Base-by-base conservation (phyloP, 768 basidiomycete genomes). In the Leccinum pellstonianum region DNA sequence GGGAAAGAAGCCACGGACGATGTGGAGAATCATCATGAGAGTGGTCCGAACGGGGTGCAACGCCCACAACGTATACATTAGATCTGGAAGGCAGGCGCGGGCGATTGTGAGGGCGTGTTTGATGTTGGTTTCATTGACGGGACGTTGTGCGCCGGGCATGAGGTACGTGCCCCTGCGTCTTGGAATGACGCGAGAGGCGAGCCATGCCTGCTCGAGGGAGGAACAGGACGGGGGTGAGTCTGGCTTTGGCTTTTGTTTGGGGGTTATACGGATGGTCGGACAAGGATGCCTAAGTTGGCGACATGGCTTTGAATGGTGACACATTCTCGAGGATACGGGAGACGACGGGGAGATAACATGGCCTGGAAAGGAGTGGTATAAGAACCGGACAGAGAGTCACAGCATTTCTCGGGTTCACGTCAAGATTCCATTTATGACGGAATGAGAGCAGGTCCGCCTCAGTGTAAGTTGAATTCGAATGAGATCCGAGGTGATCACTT, bases 1-100 rank as follows among this genome's bases (percentile, higher is more conserved):
- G 37, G 91, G 91, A 68, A 92, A 85, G 59, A 88, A 75, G 62
- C 90, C 91, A 64, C 89, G 83, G 59, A 86, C 66, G 54, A 92
- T 74, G 71, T 91, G 88, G 64, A 91, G 75, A 60, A 80, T 57
- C 71, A 92, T 75, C 84, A 93, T 86, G 56, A 89, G 76, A n/a
- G 82, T 77, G 21, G 88, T 86, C 59, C 90, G 82, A 52, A 85
- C 64, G 35, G 90, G 91, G 65, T 92, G 88, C 35, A 87, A 74
- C 54, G 70, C 70, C 79, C 81, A 82, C 19, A 84, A 62, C 5
- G 72, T 65, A 56, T 77, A 68, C 65, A 86, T 77, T 58, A 92
- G 76, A 58, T 87, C 80, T 19, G 80, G 76, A 35, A 81, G 79
- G 68, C 83, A 87, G 12, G 77, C 76, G 58, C 77, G 79, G 12